Conservation (phyloP, 345 rosid species). For the Pistacia integerrima region DNA sequence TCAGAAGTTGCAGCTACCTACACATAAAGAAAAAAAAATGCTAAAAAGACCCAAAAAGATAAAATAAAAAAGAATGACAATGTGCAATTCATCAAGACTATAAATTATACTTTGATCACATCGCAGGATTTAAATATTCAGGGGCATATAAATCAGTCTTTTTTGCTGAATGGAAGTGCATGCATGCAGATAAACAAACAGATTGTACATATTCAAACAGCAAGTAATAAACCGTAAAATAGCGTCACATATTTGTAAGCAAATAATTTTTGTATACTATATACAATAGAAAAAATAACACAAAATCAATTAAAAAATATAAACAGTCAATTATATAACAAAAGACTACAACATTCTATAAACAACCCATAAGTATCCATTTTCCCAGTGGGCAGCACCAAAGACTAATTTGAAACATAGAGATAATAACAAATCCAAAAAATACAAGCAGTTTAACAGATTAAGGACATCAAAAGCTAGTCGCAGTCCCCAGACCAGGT, state of each 20-base stretch:
- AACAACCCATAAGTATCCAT: neutral
- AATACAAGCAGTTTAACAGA: neutral
- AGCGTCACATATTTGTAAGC: neutral
- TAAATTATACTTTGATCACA: neutral
- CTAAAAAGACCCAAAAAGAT: neutral
- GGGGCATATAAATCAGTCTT: neutral
- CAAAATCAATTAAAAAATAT: neutral
- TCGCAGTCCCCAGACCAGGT: neutral
- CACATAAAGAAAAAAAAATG: conserved; percentile 14
- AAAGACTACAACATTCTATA: neutral
- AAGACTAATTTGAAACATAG: neutral
- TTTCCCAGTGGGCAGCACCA: neutral
- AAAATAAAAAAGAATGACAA: neutral
- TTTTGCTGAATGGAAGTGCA: neutral
- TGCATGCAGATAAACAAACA: neutral
- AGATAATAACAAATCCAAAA: neutral
- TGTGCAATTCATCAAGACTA: neutral
- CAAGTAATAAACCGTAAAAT: neutral
- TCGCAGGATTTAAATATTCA: neutral
- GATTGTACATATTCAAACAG: no score
- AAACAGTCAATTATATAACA: neutral
- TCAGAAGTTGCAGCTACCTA: conserved; percentile 98
- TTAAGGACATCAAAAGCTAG: neutral
- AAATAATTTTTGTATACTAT: neutral
- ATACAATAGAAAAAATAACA: neutral